phyloP scores from a whole-genome alignment of 805 yeast genomes.

The Saccharomyces jurei region DNA sequence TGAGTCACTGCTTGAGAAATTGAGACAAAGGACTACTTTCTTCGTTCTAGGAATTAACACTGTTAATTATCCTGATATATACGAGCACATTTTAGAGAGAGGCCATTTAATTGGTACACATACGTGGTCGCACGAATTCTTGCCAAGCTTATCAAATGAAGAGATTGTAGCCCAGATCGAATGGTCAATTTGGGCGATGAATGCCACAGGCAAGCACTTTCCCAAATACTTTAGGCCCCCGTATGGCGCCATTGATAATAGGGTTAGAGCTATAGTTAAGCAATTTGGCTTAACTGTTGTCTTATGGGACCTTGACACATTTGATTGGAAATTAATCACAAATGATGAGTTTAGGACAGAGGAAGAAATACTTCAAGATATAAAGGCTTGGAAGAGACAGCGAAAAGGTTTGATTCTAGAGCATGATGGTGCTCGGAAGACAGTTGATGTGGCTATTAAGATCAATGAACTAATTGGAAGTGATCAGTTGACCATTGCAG shows the following conservation, averaged over 20 bases:
- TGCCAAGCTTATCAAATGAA: constrained; percentile 72
- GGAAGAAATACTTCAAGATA: constrained; percentile 46
- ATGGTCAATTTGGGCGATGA: constrained; percentile 98
- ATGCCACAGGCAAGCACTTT: constrained; percentile 78
- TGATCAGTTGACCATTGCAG: constrained; percentile 67
- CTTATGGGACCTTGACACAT: constrained; percentile 85
- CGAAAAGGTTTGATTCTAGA: constrained; percentile 68
- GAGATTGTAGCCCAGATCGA: constrained; percentile 80
- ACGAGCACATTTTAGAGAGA: constrained; percentile 41
- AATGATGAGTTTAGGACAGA: constrained; percentile 39
- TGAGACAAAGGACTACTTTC: constrained; percentile 60
- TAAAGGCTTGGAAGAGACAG: constrained; percentile 41
- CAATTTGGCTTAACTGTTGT: constrained; percentile 84
- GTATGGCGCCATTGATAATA: constrained; percentile 86
- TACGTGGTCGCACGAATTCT: constrained; percentile 85
- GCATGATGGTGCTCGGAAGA: constrained; percentile 65
- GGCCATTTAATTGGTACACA: constrained; percentile 86
- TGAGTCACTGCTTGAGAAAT: constrained; percentile 43
- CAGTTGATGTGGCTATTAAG: constrained; percentile 62
- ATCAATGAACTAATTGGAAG: constrained; percentile 48
- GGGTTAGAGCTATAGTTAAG: constrained; percentile 70
- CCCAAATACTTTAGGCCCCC: constrained; percentile 97
- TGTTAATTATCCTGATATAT: constrained; percentile 67
- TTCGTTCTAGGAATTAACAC: constrained; percentile 81
- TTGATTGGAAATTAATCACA: constrained; percentile 75